Evolutionary conservation across 2,329 filamentous ascomycete genomes (phyloP).

Genomic region (Hypocreales sp.): DNA sequence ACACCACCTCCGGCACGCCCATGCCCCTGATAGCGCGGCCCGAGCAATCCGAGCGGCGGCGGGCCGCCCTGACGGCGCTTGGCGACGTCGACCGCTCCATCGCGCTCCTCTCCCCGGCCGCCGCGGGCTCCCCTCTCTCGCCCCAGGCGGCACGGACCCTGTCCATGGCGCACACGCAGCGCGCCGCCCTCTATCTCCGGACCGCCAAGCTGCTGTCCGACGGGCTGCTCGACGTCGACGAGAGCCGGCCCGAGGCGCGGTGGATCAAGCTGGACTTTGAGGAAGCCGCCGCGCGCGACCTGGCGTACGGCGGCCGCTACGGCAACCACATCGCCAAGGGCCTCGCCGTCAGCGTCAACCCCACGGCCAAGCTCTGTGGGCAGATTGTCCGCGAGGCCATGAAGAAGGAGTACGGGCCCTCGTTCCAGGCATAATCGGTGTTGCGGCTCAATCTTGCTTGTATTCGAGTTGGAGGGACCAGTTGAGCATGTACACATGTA

Average conservation of each 20-base stretch:
- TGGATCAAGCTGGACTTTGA: slow-evolving; percentile 45
- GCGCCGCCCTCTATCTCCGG: slow-evolving; percentile 47
- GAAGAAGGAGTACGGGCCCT: slow-evolving; percentile 50
- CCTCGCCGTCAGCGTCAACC: slow-evolving; percentile 49
- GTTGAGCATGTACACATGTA: too few relatives aligned
- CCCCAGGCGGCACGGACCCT: slow-evolving; percentile 49
- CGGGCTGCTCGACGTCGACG: slow-evolving; percentile 22
- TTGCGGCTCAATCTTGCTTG: not conserved
- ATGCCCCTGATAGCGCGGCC: slow-evolving; percentile 25
- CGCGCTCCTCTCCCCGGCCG: slow-evolving; percentile 37
- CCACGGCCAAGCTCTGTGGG: slow-evolving; percentile 53
- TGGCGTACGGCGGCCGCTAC: slow-evolving; percentile 47
- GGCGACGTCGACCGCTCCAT: slow-evolving; percentile 44
- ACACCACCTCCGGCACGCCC: slow-evolving; percentile 17
- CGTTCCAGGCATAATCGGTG: slow-evolving; percentile 20
- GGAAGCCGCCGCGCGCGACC: slow-evolving; percentile 45
- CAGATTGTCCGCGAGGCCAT: slow-evolving; percentile 55
- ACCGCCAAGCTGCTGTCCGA: slow-evolving; percentile 33
- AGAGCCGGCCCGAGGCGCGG: slow-evolving; percentile 23
- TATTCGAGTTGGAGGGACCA: too few relatives aligned
- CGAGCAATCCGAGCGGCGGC: slow-evolving; percentile 19
- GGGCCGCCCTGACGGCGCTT: slow-evolving; percentile 25
- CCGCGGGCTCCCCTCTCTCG: slow-evolving; percentile 38
- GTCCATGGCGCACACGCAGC: slow-evolving; percentile 56
- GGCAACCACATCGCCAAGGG: slow-evolving; percentile 51